Conservation (phyloP, 331 rosid genomes). For the Rosa hybrid region DNA sequence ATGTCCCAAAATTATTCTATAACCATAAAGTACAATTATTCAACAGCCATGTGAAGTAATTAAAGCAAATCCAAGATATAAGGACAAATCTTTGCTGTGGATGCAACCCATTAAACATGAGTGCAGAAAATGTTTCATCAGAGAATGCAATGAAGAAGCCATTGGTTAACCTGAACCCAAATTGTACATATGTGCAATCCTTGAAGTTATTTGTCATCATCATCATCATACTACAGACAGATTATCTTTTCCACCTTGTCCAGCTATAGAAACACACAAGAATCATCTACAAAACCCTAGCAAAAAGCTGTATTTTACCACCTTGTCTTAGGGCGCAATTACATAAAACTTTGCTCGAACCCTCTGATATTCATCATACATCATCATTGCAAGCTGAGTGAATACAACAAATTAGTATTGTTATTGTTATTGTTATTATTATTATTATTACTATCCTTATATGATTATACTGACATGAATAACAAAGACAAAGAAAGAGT, state of each 20-base stretch:
- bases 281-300: conserved; percentile 36
- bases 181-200: conserved; percentile 20
- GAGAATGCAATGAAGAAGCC: conserved; percentile 13
- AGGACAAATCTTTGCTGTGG: background rate
- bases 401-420: conserved; percentile 75
- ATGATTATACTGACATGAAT: conserved; percentile 38
- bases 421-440: conserved; percentile 19
- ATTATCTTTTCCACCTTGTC: conserved; percentile 24
- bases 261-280: conserved; percentile 15
- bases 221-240: conserved; percentile 8
- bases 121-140: conserved; percentile 1
- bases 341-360: conserved; percentile 63
- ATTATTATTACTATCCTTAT: conserved; percentile 17
- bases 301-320: conserved; percentile 40
- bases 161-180: background rate
- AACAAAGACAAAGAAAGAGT: conserved; percentile 25
- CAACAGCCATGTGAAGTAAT: background rate
- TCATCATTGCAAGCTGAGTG: conserved; percentile 94
- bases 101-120: background rate
- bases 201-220: background rate
- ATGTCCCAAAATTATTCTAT: background rate
- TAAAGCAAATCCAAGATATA: background rate
- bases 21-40: background rate
- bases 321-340: conserved; percentile 64
- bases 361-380: conserved; percentile 86